Conservation (phyloP, 1,139 yeast species). For the Kluyveromyces sp. region DNA sequence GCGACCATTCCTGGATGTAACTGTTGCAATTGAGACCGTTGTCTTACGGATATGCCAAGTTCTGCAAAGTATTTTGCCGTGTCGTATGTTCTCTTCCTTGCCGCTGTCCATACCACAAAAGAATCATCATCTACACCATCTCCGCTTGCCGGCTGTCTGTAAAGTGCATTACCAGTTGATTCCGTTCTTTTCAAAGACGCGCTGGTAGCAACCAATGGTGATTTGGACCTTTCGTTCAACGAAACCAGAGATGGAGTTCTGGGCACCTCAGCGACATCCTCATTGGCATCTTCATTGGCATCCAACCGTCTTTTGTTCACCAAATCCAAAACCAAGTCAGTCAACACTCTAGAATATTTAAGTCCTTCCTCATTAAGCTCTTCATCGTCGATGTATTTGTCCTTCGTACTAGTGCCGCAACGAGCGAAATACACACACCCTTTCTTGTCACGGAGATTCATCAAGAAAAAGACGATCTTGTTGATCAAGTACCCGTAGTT, state of each 20-base stretch:
- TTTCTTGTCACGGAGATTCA: conserved; percentile 77
- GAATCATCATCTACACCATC: conserved; percentile 35
- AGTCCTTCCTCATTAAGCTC: conserved; percentile 56
- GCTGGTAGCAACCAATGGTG: conserved; percentile 16
- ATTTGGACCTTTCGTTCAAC: conserved; percentile 3
- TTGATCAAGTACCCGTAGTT: conserved; percentile 83
- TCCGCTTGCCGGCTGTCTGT: conserved; percentile 29
- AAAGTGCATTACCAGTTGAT: conserved; percentile 18
- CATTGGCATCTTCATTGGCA: conserved; percentile 10
- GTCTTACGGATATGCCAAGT: conserved; percentile 54
- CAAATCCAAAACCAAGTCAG: conserved; percentile 41
- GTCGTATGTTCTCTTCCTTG: conserved; percentile 74
- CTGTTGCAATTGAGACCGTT: conserved; percentile 78
- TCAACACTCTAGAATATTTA: conserved; percentile 40
- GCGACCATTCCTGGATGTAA: conserved; percentile 88
- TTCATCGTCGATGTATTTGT: conserved; percentile 49
- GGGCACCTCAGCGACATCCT: conserved; percentile 1
- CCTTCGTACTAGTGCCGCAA: conserved; percentile 52
- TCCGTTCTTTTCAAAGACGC: conserved; percentile 18
- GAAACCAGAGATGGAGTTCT: conserved; percentile 9
- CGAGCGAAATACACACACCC: conserved; percentile 88
- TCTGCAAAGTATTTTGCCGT: conserved; percentile 64
- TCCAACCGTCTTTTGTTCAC: conserved; percentile 25
- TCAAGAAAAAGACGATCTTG: conserved; percentile 80
- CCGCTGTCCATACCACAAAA: conserved; percentile 86